Conservation (phyloP, 1,284 basidiomycete species). For the Mycena sp. region DNA sequence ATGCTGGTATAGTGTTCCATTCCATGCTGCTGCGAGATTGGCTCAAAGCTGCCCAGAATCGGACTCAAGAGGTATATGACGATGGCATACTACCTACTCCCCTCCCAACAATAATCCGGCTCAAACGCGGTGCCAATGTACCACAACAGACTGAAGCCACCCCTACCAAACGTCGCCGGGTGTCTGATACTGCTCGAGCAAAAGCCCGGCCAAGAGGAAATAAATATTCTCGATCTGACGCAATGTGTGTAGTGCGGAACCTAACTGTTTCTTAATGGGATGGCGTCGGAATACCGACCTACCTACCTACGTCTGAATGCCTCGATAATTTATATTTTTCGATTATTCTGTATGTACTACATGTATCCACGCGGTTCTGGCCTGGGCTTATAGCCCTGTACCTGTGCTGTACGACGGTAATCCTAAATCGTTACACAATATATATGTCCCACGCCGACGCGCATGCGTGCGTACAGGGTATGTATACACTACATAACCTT, state of each 20-base stretch:
- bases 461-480: background rate
- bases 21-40: background rate
- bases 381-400: no score
- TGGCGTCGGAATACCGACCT: no score
- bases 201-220: constrained; percentile 22
- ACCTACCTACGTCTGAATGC: no score
- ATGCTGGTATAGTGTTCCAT: constrained; percentile 15
- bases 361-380: no score
- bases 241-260: no score
- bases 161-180: constrained; percentile 27
- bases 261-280: no score
- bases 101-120: constrained; percentile 10
- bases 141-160: constrained; percentile 14
- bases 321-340: no score
- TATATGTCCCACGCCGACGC: no score
- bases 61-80: constrained; percentile 20
- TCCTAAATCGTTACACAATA: no score
- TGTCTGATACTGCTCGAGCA: constrained; percentile 21
- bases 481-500: constrained; percentile 25
- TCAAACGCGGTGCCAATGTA: constrained; percentile 12
- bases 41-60: constrained; percentile 1
- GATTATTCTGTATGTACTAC: no score
- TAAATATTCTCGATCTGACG: no score
- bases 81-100: constrained; percentile 19
- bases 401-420: no score